Evolutionary conservation across 2,329 filamentous ascomycete genomes (phyloP).

Genomic region (Fusarium piperis): DNA sequence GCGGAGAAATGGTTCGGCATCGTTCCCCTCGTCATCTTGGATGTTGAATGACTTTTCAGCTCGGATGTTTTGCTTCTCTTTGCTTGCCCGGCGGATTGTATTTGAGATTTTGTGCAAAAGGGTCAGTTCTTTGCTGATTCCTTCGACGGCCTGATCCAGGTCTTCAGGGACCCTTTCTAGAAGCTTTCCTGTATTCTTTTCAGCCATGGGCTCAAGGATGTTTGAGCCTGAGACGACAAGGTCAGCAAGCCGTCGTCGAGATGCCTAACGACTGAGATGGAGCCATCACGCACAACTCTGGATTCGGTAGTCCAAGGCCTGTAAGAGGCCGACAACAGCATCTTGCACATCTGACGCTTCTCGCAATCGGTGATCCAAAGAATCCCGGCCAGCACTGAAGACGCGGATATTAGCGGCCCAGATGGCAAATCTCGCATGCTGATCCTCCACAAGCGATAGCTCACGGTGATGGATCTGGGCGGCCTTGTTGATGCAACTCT

Average conservation of each 20-base stretch:
- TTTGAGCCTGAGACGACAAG: not conserved
- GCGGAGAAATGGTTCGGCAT: constrained; percentile 1
- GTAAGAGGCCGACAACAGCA: not conserved
- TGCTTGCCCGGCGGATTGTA: constrained; percentile 22
- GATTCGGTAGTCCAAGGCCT: not conserved
- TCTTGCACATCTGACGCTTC: not conserved
- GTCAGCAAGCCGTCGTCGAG: not conserved
- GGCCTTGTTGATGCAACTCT: not conserved
- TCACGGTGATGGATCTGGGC: not conserved
- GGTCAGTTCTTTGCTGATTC: not conserved
- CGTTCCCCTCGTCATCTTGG: constrained; percentile 20
- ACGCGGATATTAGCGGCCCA: not conserved
- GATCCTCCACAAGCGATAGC: not conserved
- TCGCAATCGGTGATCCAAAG: not conserved
- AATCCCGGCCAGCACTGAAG: not conserved
- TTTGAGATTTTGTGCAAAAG: constrained; percentile 13
- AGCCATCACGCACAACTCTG: not conserved
- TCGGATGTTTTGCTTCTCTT: constrained; percentile 8
- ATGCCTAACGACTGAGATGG: not conserved
- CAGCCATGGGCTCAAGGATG: not conserved
- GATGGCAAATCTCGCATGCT: not conserved
- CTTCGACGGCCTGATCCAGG: not conserved
- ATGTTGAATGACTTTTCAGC: constrained; percentile 10
- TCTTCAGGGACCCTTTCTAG: not conserved
- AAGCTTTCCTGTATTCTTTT: not conserved